These are phyloP conservation scores for Teunomyces atbi DNA, from an alignment of 805 yeast genomes.

Conservation along the genomic window DNA sequence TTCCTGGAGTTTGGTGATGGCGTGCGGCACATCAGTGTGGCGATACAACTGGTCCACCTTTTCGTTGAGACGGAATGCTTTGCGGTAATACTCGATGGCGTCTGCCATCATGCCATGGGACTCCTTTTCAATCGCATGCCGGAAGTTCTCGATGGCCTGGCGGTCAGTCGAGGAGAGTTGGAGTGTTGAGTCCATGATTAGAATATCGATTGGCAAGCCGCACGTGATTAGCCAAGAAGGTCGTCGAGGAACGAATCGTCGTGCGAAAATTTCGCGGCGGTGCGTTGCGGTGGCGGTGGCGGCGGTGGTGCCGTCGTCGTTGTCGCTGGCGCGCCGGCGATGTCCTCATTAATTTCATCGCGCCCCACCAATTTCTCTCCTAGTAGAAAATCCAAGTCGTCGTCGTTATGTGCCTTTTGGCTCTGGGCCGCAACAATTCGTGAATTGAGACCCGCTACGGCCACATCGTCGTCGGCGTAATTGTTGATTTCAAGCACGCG, in stretches of 20 bases:
- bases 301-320: neutral
- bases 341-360: no score
- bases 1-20: conserved; percentile 25
- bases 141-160: conserved; percentile 64
- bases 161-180: conserved; percentile 5
- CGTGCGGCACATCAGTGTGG: conserved; percentile 47
- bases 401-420: conserved; percentile 1
- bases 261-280: neutral
- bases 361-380: conserved; percentile 8
- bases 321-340: no score
- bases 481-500: conserved; percentile 38
- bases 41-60: conserved; percentile 71
- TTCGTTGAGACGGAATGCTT: conserved; percentile 59
- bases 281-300: neutral
- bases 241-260: conserved; percentile 4
- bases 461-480: conserved; percentile 19
- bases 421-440: neutral
- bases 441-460: conserved; percentile 4
- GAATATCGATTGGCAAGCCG: neutral
- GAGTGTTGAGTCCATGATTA: conserved; percentile 12
- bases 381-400: conserved; percentile 12
- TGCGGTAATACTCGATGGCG: conserved; percentile 70
- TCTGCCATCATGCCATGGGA: conserved; percentile 75
- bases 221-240: neutral
- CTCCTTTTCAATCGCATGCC: conserved; percentile 70